Percentiles rank a stretch among this genome's conserved stretches.
These are phyloP conservation scores for Trichosporon faecale DNA, from an alignment of 1,284 basidiomycete genomes.

Conservation along the genomic window DNA sequence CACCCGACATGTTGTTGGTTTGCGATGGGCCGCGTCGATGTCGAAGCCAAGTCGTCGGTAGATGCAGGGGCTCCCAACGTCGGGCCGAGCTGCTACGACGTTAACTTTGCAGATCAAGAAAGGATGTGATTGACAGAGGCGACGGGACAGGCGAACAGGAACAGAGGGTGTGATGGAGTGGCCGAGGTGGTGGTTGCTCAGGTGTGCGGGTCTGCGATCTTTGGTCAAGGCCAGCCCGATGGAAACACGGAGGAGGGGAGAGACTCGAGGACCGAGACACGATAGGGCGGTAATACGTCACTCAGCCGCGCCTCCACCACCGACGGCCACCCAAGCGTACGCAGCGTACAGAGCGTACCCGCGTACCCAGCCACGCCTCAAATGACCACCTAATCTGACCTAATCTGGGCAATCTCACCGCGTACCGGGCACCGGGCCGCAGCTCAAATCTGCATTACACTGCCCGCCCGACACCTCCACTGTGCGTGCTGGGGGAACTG, in stretches of 20 bases:
- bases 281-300: conserved; percentile 4
- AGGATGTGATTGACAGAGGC: background rate
- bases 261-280: background rate
- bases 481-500: background rate
- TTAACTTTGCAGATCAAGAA: background rate
- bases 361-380: background rate
- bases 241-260: conserved; percentile 4
- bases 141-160: background rate
- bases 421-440: background rate
- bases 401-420: background rate
- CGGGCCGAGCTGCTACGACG: background rate
- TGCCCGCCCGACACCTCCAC: background rate
- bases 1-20: conserved; percentile 5
- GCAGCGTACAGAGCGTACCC: too few relatives aligned
- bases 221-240: background rate
- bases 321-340: background rate
- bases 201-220: background rate
- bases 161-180: background rate
- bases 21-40: background rate
- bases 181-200: background rate
- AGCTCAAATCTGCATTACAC: background rate
- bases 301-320: background rate
- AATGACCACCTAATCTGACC: background rate
- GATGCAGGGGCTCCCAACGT: background rate
- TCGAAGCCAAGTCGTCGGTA: background rate